Base-by-base conservation (phyloP, 2,329 filamentous ascomycete species). In the Verticillium tricorpus region DNA sequence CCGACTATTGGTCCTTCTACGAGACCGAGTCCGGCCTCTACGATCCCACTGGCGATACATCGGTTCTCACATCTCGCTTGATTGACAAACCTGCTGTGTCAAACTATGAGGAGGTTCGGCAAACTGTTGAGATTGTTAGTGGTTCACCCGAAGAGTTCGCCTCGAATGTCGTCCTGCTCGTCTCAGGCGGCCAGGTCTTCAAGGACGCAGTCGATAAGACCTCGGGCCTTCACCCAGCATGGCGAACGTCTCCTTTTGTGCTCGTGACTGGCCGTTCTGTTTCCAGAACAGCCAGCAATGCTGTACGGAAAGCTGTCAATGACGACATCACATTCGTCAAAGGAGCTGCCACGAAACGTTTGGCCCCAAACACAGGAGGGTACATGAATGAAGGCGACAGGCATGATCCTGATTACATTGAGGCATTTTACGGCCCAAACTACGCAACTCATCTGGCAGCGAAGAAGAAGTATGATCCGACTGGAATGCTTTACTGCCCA, bases 301-400 rank as follows among this genome's bases (percentile, higher is more conserved):
- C 63, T 9, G 55, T 64, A 28, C 65, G 68, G 28, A 54, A 63
- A 52, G 62, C 59, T 6, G 63, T 69, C 19, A 63, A 65, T 37
- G 64, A 72, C 58, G 67, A 72, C 59, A 59, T 72, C 32, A 74
- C 71, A 2, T 69, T 63, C 37, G 65, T 70, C 57, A 72, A 72
- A 62, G 70, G 68, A 32, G 69, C 62, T 19, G 70, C 71, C 9
- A 65, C 74, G 7, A 72, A 74, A 61, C 68, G 66, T 4, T 64
- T 80, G 17, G 73, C 76, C 2, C 77, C 77, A 1, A 66, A 73
- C 52, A 76, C 73, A 7, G 79, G 78, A 3, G 71, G 71, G 3
- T 80, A 80, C 66, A 72, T 78, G 67, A 80, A 80, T 60, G 78
- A 80, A 66, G 77, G 70, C 14, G 72, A 78, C 64, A 60, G 69